Percentiles rank a stretch among this genome's conserved stretches.
Evolutionary conservation across 2,329 filamentous ascomycete genomes (phyloP).

Genomic region (Xylariaceae sp.): DNA sequence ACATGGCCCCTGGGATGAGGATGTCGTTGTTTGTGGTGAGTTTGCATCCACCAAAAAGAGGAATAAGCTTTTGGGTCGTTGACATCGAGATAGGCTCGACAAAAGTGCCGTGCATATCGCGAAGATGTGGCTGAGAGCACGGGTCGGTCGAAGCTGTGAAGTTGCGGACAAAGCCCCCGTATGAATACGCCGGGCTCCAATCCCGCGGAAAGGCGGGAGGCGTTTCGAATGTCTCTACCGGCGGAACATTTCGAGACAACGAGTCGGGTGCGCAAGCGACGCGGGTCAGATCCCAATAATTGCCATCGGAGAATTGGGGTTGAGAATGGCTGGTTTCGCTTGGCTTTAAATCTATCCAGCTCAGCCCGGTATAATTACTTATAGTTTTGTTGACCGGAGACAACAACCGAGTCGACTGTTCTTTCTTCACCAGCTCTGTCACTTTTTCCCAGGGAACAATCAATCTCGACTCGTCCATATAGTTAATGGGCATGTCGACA

Average conservation of each 20-base stretch:
- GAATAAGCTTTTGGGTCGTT: constrained; percentile 49
- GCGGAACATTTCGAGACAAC: constrained; percentile 38
- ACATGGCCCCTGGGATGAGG: constrained; percentile 59
- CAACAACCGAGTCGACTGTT: constrained; percentile 38
- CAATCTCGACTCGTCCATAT: constrained; percentile 48
- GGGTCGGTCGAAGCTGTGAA: constrained; percentile 38
- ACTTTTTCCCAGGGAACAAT: constrained; percentile 51
- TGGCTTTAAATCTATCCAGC: constrained; percentile 19
- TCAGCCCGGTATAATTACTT: constrained; percentile 35
- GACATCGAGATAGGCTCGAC: constrained; percentile 47
- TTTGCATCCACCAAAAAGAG: constrained; percentile 58
- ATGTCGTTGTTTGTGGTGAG: constrained; percentile 58
- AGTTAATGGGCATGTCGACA: constrained; percentile 53
- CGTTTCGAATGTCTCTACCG: constrained; percentile 35
- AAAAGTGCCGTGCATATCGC: constrained; percentile 49
- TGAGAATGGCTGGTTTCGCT: constrained; percentile 21
- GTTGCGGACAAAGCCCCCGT: constrained; percentile 50
- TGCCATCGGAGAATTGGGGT: constrained; percentile 31
- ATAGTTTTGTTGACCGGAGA: constrained; percentile 38
- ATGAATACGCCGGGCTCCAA: constrained; percentile 30
- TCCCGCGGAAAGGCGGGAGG: constrained; percentile 24
- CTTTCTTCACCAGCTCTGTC: constrained; percentile 40
- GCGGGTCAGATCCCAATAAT: constrained; percentile 48
- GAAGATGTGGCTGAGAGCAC: constrained; percentile 46
- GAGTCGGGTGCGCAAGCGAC: constrained; percentile 48